These are phyloP conservation scores for Fallopia convolvulus DNA, from an alignment of 148 eudicot genomes.

Conservation along the genomic window DNA sequence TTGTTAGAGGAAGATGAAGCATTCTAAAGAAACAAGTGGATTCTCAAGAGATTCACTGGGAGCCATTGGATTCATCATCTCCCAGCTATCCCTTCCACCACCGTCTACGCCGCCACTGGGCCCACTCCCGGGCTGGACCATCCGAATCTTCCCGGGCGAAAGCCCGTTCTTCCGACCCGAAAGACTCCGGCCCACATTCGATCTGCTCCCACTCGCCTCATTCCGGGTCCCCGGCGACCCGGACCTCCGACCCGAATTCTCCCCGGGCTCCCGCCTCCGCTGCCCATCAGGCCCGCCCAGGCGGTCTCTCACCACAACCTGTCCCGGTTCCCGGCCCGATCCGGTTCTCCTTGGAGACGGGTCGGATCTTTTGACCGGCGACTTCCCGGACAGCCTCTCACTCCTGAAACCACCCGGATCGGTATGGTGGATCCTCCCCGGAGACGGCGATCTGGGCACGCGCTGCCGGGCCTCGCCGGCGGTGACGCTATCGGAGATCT, in stretches of 20 bases:
- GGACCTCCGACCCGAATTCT: conserved; percentile 25
- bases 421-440: neutral
- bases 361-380: conserved; percentile 10
- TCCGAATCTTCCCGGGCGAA: conserved; percentile 54
- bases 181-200: conserved; percentile 35
- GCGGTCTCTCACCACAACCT: neutral
- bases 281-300: conserved; percentile 12
- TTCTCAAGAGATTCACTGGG: conserved; percentile 55
- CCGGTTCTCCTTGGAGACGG: neutral
- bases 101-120: neutral
- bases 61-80: conserved; percentile 5
- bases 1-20: conserved; percentile 59
- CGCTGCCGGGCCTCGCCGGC: neutral
- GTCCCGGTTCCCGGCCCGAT: neutral
- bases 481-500: neutral
- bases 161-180: conserved; percentile 42
- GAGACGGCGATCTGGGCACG: neutral
- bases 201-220: conserved; percentile 9
- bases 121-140: conserved; percentile 2
- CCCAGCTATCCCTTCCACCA: neutral
- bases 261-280: conserved; percentile 17
- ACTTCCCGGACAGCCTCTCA: neutral
- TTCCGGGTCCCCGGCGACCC: conserved; percentile 43
- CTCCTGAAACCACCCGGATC: neutral
- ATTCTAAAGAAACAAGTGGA: conserved; percentile 73